Evolutionary conservation across 164 flowering plant genomes (phyloP), one percentile per base, ranked within the genome.

Genomic region (Magnolia kwangsiensis): DNA sequence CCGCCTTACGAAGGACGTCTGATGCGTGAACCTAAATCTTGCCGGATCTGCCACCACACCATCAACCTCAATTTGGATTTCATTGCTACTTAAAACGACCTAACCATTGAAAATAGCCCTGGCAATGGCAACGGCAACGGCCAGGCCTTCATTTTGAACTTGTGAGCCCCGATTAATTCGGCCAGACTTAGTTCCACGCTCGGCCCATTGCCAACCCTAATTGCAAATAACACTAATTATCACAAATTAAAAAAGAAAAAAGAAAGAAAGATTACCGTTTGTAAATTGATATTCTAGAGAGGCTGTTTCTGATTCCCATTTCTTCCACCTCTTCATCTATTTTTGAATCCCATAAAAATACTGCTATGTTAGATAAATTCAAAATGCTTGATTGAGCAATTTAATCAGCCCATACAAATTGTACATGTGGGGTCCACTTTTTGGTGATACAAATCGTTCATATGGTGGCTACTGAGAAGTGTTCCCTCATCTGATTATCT

Each of bases 271-370:
- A 73, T 69, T 76, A 90, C 96, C 94, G 73, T 87, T 84, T 19
- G 87, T 79, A 69, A 76, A 89, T 55, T 90, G 86, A 77, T 92
- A 89, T 69, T 90, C 94, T 79, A 85, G 68, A 31, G 94, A 84
- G 13, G 80, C 58, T 1, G 89, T 89, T 75, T 92, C 94, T 55
- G 14, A 72, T 80, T 90, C 97, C 93, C 93, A 92, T 0, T 79
- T 10, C 81, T 90, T 89, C 94, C 93, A 92, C 75, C 77, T 89
- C 78, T 84, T 87, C 91, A 90, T 88, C 97, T 90, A 78, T 55
- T 55, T 55, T 24, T 59, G 24, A 81, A 37, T 74, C 64, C 50
- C 50, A 72, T 4, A 9, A 67, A 71, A 11, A 64, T 10, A 37
- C 7, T 37, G 45, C 45, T 37, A 37, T 3, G 45, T 37, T 37